Evolutionary conservation across 345 rosid species (phyloP), one percentile per base, ranked within the genome.

Genomic region (Hibiscus trionum): DNA sequence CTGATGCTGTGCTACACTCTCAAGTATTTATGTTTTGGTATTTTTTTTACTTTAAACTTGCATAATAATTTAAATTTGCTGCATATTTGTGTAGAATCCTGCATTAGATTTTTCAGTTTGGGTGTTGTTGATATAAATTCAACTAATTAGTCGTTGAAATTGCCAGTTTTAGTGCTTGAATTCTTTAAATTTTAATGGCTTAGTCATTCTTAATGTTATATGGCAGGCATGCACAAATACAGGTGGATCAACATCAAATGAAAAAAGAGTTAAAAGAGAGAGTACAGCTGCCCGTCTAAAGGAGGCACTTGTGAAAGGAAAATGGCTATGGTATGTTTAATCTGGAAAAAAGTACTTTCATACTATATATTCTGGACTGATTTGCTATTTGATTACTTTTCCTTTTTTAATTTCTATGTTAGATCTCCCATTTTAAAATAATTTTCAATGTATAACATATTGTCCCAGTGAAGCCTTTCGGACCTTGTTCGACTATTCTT

Each of bases 241-340:
- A 69, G 74, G 76, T 11, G 85, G 83, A 83, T 81, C 84, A 66
- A 80, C 83, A 49, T 60, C 80, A 66, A 66, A 76, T 44, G 93
- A 80, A 75, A 94, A 94, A 86, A 82, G 96, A 63, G 77, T 77
- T 61, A 88, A 83, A 79, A 86, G 75, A 82, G 96, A 91, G 79
- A 87, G 82, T 78, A 72, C 83, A 59, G 73, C 88, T 62, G 81
- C 70, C 77, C 84, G 78, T 80, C 72, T 94, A 53, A 85, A 88
- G 75, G 98, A 90, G 77, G 91, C 93, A 33, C 88, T 94, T 58
- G 75, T 61, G 56, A 79, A 81, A 85, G 98, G 98, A 77, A 91
- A 90, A 75, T 94, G 95, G 93, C 78, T 90, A 78, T 94, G 98
- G 98, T 93, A 82, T 78, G 86, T 71, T 72, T 62, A 61, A 60